These are phyloP conservation scores for Kwoniella heveanensis DNA, from an alignment of 768 basidiomycete genomes.

Conservation along the genomic window DNA sequence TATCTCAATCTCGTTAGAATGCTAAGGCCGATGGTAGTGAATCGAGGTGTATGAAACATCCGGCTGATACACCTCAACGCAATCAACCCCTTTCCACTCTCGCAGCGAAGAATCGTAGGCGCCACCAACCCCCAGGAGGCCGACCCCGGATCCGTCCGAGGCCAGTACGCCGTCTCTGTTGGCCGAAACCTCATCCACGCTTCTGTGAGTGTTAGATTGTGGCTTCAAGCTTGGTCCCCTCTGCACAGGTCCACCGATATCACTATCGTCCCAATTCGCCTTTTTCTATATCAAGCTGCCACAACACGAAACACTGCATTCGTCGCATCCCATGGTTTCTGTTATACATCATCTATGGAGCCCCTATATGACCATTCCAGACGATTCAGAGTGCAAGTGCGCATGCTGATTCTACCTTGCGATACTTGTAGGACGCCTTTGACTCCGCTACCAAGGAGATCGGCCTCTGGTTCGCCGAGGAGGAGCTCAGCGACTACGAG, in stretches of 20 bases:
- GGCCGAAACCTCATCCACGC: constrained; percentile 54
- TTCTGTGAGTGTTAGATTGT: constrained; percentile 44
- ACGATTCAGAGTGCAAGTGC: no score
- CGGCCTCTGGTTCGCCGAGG: constrained; percentile 48
- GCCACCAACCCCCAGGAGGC: constrained; percentile 52
- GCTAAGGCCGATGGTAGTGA: no score
- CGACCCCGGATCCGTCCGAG: constrained; percentile 48
- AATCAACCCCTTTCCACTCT: no score
- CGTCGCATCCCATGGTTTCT: no score
- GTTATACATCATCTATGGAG: no score
- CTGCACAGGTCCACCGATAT: background rate
- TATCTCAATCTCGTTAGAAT: no score
- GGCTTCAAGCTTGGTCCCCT: no score
- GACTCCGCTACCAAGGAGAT: constrained; percentile 53
- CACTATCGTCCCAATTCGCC: no score
- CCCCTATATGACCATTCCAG: no score
- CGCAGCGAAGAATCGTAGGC: constrained; percentile 49
- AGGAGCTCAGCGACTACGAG: constrained; percentile 50
- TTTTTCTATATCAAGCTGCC: background rate
- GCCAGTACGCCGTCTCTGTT: constrained; percentile 52
- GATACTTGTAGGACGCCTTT: constrained; percentile 44
- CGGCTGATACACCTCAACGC: no score
- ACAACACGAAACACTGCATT: no score
- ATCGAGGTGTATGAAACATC: no score
- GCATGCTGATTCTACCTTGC: background rate